Base-by-base conservation (phyloP, 2,329 filamentous ascomycete genomes). In the Alternaria longipes region DNA sequence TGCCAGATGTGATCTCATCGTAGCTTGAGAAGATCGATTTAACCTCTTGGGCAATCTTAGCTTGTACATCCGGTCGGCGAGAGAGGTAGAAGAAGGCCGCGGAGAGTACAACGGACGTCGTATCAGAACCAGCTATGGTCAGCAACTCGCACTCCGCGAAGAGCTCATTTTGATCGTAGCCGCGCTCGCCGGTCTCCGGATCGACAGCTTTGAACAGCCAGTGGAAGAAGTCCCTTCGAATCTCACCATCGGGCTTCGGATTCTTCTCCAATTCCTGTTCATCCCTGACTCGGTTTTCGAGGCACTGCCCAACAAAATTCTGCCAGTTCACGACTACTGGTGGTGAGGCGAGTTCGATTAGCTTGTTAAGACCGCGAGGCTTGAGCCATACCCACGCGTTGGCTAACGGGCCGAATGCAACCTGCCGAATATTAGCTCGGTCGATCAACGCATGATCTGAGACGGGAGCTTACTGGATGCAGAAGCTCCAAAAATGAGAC, bases 191-290 rank as follows among this genome's bases (percentile, higher is more conserved):
- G 5, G 79, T 79, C 62, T 80, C 69, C 4, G 78, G 76, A 68
- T 84, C 75, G 59, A 77, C 72, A 52, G 81, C 77, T 50, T 80
- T 71, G 58, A 80, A 72, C 5, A 81, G 72, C 74, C 82, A 74
- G 60, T 81, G 71, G 67, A 80, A 79, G 59, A 82, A 79, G 65
- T 82, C 82, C 45, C 79, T 79, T 8, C 70, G 67, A 8, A 65
- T 44, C 58, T 73, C 65, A 9, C 41, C 38, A 3, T 70, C 66
- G 5, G 66, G 54, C 50, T 70, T 69, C 3, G 59, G 60, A 8
- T 57, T 60, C 32, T 40, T 60, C 24, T 67, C 67, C 30, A 63
- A 40, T 14, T 69, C 63, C 38, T 69, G 32, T 26, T 70, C 55
- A 4, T 60, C 47, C 16, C 44, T 36, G 3, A 65, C 62, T 12